Percentiles rank a stretch among this genome's conserved stretches.
Evolutionary conservation across 2,329 filamentous ascomycete genomes (phyloP).

Genomic region (Aspergillus sojae): DNA sequence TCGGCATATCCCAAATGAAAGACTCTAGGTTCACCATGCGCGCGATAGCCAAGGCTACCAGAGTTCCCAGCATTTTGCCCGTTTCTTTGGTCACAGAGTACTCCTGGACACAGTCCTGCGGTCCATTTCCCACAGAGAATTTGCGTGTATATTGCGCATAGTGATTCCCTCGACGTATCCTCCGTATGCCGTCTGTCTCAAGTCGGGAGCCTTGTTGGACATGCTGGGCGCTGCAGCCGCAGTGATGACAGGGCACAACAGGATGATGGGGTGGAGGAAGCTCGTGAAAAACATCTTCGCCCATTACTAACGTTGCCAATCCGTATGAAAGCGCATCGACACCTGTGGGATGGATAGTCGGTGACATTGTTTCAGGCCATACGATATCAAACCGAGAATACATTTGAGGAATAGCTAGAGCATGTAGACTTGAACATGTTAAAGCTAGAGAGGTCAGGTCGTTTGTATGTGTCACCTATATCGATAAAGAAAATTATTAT

Average conservation of each 20-base stretch:
- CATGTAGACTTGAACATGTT: conserved; percentile 76
- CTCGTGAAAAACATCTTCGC: conserved; percentile 63
- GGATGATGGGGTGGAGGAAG: conserved; percentile 40
- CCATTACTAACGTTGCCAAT: conserved; percentile 76
- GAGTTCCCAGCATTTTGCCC: conserved; percentile 84
- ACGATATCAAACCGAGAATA: conserved; percentile 87
- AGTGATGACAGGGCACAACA: conserved; percentile 29
- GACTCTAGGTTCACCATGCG: conserved; percentile 81
- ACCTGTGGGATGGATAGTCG: conserved; percentile 67
- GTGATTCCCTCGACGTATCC: conserved; percentile 65
- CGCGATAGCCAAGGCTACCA: conserved; percentile 76
- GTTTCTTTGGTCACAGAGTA: conserved; percentile 81
- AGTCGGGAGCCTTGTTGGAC: conserved; percentile 4
- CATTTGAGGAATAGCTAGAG: conserved; percentile 74
- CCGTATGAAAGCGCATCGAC: conserved; percentile 85
- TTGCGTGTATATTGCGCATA: conserved; percentile 79
- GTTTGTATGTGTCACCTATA: conserved; percentile 76
- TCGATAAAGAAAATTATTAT: not conserved
- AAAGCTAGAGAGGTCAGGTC: conserved; percentile 77
- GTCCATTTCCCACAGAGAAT: conserved; percentile 83
- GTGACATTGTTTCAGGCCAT: conserved; percentile 73
- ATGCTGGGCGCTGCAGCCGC: conserved; percentile 32
- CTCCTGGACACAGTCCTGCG: conserved; percentile 74
- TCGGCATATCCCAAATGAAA: conserved; percentile 89
- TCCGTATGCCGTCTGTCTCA: conserved; percentile 12